Evolutionary conservation across 2,329 filamentous ascomycete genomes (phyloP), one percentile per base, ranked within the genome.

Genomic region (Paramyrothecium sp.): DNA sequence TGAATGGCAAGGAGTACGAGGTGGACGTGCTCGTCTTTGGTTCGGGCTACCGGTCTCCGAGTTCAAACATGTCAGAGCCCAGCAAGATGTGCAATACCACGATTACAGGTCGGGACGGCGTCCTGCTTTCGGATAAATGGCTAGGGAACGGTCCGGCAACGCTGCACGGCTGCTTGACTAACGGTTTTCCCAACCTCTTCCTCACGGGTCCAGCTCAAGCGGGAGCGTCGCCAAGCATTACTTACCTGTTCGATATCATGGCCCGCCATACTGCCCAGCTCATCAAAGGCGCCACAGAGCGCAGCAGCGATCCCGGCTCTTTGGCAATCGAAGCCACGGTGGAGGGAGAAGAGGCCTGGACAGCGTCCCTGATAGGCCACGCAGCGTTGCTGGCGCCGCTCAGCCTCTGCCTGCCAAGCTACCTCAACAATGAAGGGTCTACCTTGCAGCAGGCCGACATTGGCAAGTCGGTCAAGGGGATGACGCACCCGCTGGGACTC

Each of bases 171-270:
- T 68, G 80, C 11, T 67, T 74, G 8, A 76, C 70, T 0, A 69
- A 71, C 58, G 76, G 72, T 0, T 86, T 86, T 58, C 83, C 83
- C 1, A 86, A 86, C 60, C 62, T 84, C 44, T 81, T 83, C 75
- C 77, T 78, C 62, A 62, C 75, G 0, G 76, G 76, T 11, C 61
- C 73, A 1, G 58, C 66, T 20, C 81, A 84, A 65, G 63, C 70
- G 1, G 74, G 68, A 38, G 67, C 71, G 1, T 67, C 71, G 1
- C 65, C 67, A 2, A 80, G 79, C 59, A 70, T 72, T 21, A 66
- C 68, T 46, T 74, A 71, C 44, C 62, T 68, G 3, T 62, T 76
- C 3, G 73, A 77, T 26, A 63, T 69, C 1, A 58, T 71, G 16
- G 65, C 71, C 7, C 38, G 38, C 38, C 38, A 44, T 12, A 19